phyloP scores from a whole-genome alignment of 768 basidiomycete genomes.

The Amanita rimosa region DNA sequence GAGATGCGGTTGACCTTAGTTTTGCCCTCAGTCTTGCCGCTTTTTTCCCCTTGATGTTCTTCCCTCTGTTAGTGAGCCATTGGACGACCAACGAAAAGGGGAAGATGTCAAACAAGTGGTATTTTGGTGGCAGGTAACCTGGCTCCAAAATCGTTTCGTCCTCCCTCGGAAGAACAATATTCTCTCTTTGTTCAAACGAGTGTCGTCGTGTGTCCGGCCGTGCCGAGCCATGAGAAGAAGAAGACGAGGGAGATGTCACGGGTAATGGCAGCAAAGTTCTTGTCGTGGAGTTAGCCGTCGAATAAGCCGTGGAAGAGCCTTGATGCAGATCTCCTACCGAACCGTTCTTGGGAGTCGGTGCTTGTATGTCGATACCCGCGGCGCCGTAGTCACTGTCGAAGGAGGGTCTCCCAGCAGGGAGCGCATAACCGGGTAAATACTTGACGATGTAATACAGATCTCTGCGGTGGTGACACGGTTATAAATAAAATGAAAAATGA shows the following conservation, averaged over 20 bases:
- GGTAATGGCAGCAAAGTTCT: neutral
- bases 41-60: slow-evolving; percentile 48
- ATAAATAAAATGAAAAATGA: no score
- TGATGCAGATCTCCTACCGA: slow-evolving; percentile 3
- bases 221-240: neutral
- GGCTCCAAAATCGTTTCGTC: slow-evolving; percentile 42
- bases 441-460: slow-evolving; percentile 64
- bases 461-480: slow-evolving; percentile 11
- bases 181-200: slow-evolving; percentile 10
- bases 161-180: slow-evolving; percentile 23
- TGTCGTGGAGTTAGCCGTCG: slow-evolving; percentile 2
- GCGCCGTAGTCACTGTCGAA: neutral
- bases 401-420: slow-evolving; percentile 38
- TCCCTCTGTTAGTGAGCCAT: slow-evolving; percentile 33
- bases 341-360: neutral
- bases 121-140: slow-evolving; percentile 45
- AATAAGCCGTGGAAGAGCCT: slow-evolving; percentile 19
- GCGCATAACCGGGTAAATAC: slow-evolving; percentile 55
- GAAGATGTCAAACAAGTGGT: slow-evolving; percentile 52
- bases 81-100: slow-evolving; percentile 53
- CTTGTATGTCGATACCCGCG: neutral
- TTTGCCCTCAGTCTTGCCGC: slow-evolving; percentile 43
- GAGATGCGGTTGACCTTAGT: slow-evolving; percentile 32
- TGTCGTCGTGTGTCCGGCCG: neutral
- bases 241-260: neutral